Evolutionary conservation across 2,329 filamentous ascomycete genomes (phyloP).

Genomic region (Cordyceps javanica): DNA sequence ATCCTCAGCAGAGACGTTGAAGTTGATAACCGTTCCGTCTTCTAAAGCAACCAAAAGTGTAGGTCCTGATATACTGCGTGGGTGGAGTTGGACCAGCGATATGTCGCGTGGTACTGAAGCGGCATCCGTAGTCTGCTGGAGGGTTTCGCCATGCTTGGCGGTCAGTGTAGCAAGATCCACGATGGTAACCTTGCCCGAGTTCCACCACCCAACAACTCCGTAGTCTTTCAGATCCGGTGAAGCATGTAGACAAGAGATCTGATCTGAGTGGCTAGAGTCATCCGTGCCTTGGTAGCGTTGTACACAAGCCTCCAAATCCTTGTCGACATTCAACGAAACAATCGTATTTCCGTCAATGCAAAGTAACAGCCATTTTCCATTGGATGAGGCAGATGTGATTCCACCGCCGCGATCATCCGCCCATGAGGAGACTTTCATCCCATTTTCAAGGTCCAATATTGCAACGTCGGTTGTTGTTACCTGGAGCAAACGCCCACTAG

Average conservation of each 20-base stretch:
- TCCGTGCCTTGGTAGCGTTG: conserved; percentile 59
- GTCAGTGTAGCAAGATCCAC: conserved; percentile 62
- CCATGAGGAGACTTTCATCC: conserved; percentile 55
- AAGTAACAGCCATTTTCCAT: conserved; percentile 62
- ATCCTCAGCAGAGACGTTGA: conserved; percentile 58
- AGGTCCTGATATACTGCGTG: conserved; percentile 48
- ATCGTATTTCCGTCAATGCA: conserved; percentile 70
- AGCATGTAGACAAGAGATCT: conserved; percentile 80
- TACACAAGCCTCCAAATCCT: conserved; percentile 50
- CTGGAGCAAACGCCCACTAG: conserved; percentile 62
- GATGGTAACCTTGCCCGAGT: conserved; percentile 71
- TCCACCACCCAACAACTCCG: conserved; percentile 83
- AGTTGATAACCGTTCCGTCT: conserved; percentile 85
- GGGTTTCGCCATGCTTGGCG: conserved; percentile 56
- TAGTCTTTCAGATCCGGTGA: conserved; percentile 56
- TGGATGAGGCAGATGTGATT: conserved; percentile 76
- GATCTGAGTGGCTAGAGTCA: conserved; percentile 44
- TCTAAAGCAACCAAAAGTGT: conserved; percentile 87
- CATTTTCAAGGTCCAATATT: conserved; percentile 55
- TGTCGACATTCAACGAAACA: conserved; percentile 58
- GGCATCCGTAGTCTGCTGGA: conserved; percentile 56
- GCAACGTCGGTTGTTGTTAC: conserved; percentile 61
- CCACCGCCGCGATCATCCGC: conserved; percentile 38
- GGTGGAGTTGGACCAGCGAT: conserved; percentile 71
- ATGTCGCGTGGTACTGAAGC: conserved; percentile 79